Base-by-base conservation (phyloP, 176 grass and related monocot species). In the Pontederia paniculata region DNA sequence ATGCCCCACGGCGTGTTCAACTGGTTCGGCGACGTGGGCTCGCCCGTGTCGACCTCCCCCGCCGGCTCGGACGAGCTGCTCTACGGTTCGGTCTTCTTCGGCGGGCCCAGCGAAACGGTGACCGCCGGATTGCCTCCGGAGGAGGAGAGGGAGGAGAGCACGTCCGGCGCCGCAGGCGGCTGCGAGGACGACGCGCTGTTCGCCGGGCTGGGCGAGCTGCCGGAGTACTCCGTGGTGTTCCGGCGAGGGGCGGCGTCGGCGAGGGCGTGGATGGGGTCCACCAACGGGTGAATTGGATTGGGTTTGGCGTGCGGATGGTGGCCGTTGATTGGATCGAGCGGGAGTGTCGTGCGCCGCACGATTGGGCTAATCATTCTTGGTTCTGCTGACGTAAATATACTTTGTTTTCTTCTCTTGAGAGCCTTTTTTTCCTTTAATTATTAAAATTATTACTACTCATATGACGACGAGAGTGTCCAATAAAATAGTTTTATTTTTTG, bases 161-260 rank as follows among this genome's bases (percentile, higher is more conserved):
- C 7, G 56, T 15, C 55, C 21, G n/a, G n/a, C n/a, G 71, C 74
- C 20, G 65, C 23, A 4, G 44, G 59, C 16, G 55, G 18, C 58
- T 71, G 75, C 9, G 86, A 77, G 37, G 94, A 99, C 17, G 94
- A 99, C 42, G 75, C 75, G 9, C 74, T 99, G 13, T 99, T 99
- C 55, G 94, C 87, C 1, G 94, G 78, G 46, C 94, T 99, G 5
- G 94, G 81, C 9, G 87, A 93, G 73, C 83, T 99, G 57, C 94
- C 94, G 7, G 94, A 99, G 70, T 99, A 88, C 68, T 81, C 86
- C 37, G 43, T 93, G 22, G 94, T 93, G 47, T 84, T 91, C 62
- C 83, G 83, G 18, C 80, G 80, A 55, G 74, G 75, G 56, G 50
- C 46, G 43, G 18, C 60, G 60, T 63, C 60, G 17, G 44, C 60